These are phyloP conservation scores for Pleurotus tuoliensis DNA, from an alignment of 768 basidiomycete genomes.

Conservation along the genomic window DNA sequence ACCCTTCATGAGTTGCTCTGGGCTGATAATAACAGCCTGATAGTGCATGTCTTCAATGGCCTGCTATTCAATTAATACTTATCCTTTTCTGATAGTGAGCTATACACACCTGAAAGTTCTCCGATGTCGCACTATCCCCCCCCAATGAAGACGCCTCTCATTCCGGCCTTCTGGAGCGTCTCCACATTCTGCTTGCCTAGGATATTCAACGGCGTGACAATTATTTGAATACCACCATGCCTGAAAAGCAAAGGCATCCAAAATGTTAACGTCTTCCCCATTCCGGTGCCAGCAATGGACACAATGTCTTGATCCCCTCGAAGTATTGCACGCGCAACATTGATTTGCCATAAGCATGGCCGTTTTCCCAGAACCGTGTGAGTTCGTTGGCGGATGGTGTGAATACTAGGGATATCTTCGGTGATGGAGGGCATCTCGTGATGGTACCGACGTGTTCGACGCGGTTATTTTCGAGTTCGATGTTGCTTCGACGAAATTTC, in stretches of 20 bases:
- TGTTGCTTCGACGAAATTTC: too few relatives aligned
- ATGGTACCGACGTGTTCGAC: too few relatives aligned
- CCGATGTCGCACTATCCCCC: slow-evolving; percentile 13
- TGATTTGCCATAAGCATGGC: slow-evolving; percentile 19
- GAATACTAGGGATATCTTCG: background rate
- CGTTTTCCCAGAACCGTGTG: background rate
- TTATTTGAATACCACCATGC: slow-evolving; percentile 4
- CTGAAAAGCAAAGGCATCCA: slow-evolving; percentile 28
- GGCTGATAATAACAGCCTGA: slow-evolving; percentile 18
- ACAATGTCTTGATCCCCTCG: slow-evolving; percentile 18
- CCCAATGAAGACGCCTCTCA: slow-evolving; percentile 15
- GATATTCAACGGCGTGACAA: slow-evolving; percentile 21
- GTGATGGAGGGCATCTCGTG: background rate
- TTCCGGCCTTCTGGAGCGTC: slow-evolving; percentile 8
- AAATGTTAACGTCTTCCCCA: slow-evolving; percentile 28
- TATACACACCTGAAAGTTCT: slow-evolving; percentile 16
- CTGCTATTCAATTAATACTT: slow-evolving; percentile 10
- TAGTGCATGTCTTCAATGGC: slow-evolving; percentile 15
- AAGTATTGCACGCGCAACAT: slow-evolving; percentile 14
- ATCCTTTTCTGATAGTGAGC: background rate
- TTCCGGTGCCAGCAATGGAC: slow-evolving; percentile 22
- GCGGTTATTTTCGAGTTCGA: too few relatives aligned
- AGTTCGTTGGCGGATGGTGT: background rate
- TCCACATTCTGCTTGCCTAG: slow-evolving; percentile 18
- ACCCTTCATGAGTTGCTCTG: slow-evolving; percentile 17